A percentile compares a stretch with the other conserved stretches of the same genome.
These are phyloP conservation scores for Alnus glutinosa DNA, from an alignment of 306 rosid species.

Conservation along the genomic window DNA sequence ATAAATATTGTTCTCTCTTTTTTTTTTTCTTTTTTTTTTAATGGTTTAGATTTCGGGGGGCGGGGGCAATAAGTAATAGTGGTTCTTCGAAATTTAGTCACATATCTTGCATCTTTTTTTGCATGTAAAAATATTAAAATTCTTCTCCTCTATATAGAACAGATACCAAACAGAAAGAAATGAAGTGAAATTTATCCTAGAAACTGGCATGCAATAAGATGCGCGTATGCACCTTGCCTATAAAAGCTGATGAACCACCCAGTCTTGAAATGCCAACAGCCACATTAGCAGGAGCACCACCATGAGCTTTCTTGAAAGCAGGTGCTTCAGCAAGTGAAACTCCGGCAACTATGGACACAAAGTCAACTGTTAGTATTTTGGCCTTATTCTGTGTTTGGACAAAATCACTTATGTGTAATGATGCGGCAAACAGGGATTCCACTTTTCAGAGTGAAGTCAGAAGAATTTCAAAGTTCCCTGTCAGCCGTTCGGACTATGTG, in stretches of 20 bases:
- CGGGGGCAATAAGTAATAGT: not conserved
- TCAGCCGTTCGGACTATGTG: too few relatives aligned
- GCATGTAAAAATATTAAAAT: constrained; percentile 7
- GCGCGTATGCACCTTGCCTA: constrained; percentile 70
- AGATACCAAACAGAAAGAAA: not conserved
- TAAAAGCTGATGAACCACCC: constrained; percentile 80
- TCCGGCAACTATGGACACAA: too few relatives aligned
- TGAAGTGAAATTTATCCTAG: not conserved
- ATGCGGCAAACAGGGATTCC: too few relatives aligned
- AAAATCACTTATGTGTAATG: too few relatives aligned
- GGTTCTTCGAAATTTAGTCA: not conserved
- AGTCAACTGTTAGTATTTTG: too few relatives aligned
- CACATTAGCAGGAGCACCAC: constrained; percentile 98
- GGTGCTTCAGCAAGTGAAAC: constrained; percentile 94
- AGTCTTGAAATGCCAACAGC: constrained; percentile 82
- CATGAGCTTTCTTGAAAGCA: constrained; percentile 88
- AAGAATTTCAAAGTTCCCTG: too few relatives aligned
- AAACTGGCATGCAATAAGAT: not conserved
- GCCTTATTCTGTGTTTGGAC: too few relatives aligned
- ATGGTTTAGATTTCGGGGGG: not conserved
- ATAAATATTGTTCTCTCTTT: not conserved
- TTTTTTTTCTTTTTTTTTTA: too few relatives aligned
- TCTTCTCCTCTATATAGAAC: constrained; percentile 3
- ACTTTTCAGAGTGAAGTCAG: too few relatives aligned
- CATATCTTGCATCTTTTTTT: not conserved